phyloP scores from a whole-genome alignment of 768 basidiomycete genomes.

The Tylopilus intermedius region DNA sequence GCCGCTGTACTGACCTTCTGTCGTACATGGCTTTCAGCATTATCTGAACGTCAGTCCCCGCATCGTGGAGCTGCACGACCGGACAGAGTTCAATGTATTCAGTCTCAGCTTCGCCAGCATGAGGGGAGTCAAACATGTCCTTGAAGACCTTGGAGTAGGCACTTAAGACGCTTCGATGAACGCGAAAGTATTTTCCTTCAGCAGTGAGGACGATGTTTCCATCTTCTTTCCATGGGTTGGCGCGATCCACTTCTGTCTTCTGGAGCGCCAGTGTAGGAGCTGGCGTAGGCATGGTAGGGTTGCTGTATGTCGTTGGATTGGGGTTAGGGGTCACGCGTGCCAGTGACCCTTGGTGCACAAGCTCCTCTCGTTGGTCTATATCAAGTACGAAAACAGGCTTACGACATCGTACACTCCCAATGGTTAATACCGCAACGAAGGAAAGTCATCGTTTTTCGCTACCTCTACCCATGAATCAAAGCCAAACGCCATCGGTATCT shows the following conservation, averaged over 20 bases:
- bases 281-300: not conserved
- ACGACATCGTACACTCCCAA: not conserved
- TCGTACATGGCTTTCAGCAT: constrained; percentile 18
- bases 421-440: not conserved
- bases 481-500: constrained; percentile 5
- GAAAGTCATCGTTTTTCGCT: not conserved
- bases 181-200: constrained; percentile 25
- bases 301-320: not conserved
- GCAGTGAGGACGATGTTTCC: constrained; percentile 28
- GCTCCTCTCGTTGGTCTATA: too few relatives aligned
- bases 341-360: too few relatives aligned
- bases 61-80: constrained; percentile 14
- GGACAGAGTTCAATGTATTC: constrained; percentile 17
- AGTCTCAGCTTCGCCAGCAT: not conserved
- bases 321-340: not conserved
- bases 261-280: not conserved
- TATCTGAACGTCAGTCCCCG: constrained; percentile 6
- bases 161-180: constrained; percentile 27
- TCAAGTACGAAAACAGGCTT: too few relatives aligned
- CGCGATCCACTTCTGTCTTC: not conserved
- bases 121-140: constrained; percentile 24
- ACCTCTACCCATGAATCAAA: constrained; percentile 14
- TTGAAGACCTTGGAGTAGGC: constrained; percentile 29
- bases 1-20: constrained; percentile 2
- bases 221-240: constrained; percentile 25